Evolutionary conservation across 257 asterid species (phyloP), one percentile per base, ranked within the genome.

Genomic region (Haberlea rhodopensis): DNA sequence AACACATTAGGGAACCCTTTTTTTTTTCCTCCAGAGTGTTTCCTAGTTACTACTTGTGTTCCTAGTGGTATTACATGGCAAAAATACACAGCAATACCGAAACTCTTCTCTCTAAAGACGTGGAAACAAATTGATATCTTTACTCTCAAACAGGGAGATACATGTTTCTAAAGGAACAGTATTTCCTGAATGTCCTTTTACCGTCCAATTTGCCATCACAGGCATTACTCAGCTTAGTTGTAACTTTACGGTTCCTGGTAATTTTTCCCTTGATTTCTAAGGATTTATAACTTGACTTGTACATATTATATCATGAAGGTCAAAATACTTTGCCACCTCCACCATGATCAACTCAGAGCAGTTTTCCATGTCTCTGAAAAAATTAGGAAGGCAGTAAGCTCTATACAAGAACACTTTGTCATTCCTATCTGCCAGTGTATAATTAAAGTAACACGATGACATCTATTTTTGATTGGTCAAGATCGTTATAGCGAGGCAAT

Each of bases 361-460:
- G 95, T 84, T 76, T 91, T 91, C 81, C 97, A 91, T 46, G 97
- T 89, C 75, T 91, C 98, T 25, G 85, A 78, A 78, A 91, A 84
- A 76, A 71, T 89, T 37, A 78, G 98, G 75, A 92, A 84, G 75
- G 96, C 98, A 26, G 98, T 92, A 67, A 82, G 97, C 87, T 61
- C 27, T 48, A 11, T 5, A 28, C 46, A 45, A 7, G 24, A 20
- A 55, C 29, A 16, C 53, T 65, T 13, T 16, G 9, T 28, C 40
- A 2, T 65, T 45, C 51, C n/a, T n/a, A n/a, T n/a, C n/a, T n/a
- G 5, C 27, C n/a, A 24, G 0, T 54, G 52, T 6, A 10, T 7
- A 20, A 13, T n/a, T 21, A 63, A 23, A 2, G 29, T 5, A 37
- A 19, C 48, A 20, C 8, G 23, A 21, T 8, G 27, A 40, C 8